Conservation (phyloP, 78 protist species). For the Mantamonas sphyraenae region DNA sequence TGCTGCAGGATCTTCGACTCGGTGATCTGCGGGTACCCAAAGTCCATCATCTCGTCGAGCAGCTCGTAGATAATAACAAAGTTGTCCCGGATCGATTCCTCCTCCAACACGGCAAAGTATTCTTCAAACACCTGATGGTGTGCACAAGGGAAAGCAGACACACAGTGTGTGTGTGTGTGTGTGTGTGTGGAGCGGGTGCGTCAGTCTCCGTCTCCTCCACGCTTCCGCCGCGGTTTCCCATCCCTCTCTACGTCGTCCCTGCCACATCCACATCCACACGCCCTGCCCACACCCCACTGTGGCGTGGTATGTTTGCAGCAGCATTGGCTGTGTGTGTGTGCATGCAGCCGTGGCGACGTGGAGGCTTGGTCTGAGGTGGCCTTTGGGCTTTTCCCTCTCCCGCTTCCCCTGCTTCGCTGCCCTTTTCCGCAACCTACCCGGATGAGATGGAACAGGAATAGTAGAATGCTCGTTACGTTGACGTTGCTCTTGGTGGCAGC, state of each 20-base stretch:
- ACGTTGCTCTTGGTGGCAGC: slow-evolving; percentile 83
- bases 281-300: too few relatives aligned
- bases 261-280: too few relatives aligned
- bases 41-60: slow-evolving; percentile 98
- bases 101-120: slow-evolving; percentile 84
- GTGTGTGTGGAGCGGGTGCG: too few relatives aligned
- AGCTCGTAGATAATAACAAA: slow-evolving; percentile 96
- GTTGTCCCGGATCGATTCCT: slow-evolving; percentile 95
- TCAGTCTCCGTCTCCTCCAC: too few relatives aligned
- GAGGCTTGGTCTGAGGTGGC: too few relatives aligned
- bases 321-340: not conserved
- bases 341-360: not conserved
- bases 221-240: too few relatives aligned
- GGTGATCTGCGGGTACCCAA: slow-evolving; percentile 93
- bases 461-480: slow-evolving; percentile 72
- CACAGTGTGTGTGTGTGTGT: not conserved
- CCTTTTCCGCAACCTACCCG: too few relatives aligned
- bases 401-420: too few relatives aligned
- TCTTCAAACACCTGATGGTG: slow-evolving; percentile 54
- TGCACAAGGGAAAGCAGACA: not conserved
- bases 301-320: too few relatives aligned
- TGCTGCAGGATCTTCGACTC: slow-evolving; percentile 59
- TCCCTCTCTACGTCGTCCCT: too few relatives aligned
- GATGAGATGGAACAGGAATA: slow-evolving; percentile 80
- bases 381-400: too few relatives aligned